These are phyloP conservation scores for Phaeosphaeria sp. DNA, from an alignment of 2,329 filamentous ascomycete species.

Conservation along the genomic window DNA sequence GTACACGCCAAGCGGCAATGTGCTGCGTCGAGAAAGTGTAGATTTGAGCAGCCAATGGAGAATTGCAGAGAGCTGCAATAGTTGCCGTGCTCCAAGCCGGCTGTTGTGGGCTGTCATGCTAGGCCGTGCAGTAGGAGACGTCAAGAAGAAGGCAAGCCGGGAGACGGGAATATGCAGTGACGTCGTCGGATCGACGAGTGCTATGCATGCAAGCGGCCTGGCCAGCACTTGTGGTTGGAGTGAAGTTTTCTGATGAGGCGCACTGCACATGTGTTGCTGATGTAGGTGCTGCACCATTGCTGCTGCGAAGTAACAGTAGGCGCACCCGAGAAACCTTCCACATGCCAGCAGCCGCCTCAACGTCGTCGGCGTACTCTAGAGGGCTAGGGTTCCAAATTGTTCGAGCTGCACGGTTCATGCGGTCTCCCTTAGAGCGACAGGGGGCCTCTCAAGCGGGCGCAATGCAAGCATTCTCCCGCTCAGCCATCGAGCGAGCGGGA, in stretches of 20 bases:
- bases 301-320: background rate
- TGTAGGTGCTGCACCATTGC: background rate
- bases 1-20: background rate
- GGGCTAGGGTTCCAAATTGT: constrained; percentile 16
- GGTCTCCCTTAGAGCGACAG: constrained; percentile 20
- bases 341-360: constrained; percentile 1
- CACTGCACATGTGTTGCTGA: background rate
- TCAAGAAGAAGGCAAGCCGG: constrained; percentile 16
- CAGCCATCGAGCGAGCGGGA: constrained; percentile 2
- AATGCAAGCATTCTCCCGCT: constrained; percentile 7
- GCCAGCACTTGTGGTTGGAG: background rate
- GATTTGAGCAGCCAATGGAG: constrained; percentile 13
- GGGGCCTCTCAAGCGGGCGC: constrained; percentile 8
- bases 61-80: constrained; percentile 1
- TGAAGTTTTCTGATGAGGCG: background rate
- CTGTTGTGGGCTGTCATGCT: constrained; percentile 6
- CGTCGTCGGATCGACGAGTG: constrained; percentile 18
- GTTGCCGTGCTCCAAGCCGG: constrained; percentile 17
- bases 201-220: background rate
- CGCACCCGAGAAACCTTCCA: constrained; percentile 12
- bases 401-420: constrained; percentile 31
- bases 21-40: background rate
- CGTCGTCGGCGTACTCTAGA: constrained; percentile 14
- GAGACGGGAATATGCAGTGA: constrained; percentile 11
- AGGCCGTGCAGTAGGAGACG: constrained; percentile 12